Base-by-base conservation (phyloP, 352 stramenopile species). In the Pythium scleroteichum region DNA sequence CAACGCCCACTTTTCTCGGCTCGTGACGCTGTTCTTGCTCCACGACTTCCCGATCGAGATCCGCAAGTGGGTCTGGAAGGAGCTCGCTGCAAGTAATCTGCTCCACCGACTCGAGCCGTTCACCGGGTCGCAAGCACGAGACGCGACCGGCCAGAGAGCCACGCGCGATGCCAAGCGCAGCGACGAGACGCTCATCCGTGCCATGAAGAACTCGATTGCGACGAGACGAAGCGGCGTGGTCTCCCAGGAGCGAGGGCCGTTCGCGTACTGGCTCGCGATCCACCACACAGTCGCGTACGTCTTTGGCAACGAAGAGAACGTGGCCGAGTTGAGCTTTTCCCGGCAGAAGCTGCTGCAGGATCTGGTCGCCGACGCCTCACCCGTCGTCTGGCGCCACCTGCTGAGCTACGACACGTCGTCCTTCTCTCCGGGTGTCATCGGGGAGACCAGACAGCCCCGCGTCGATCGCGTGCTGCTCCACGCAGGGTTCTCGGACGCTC, bases 41-140 rank as follows among this genome's bases (percentile, higher is more conserved):
- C 68, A 68, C 3, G 82, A 90, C 47, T 88, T 90, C 38, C 73
- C 81, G 27, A 27, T 79, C 10, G 64, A 61, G n/a, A 40, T 88
- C 14, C 79, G 80, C 24, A 82, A 78, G 40, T 87, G 74, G 48
- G 71, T 90, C 27, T 92, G 83, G 83, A 87, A 86, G 55, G 82
- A 92, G 62, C 65, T 92, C 0, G 57, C 76, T 10, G 76, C 69
- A 17, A 76, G 69, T 13, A 77, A 73, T 29, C 44, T 88, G 56
- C 57, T 92, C 23, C 75, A 88, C 52, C 66, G 66, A 9, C 75
- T 90, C 9, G 58, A 68, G 20, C 63, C 73, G 9, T 83, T 91
- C 33, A 53, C 35, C 14, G 61, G 53, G 0, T 42, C 14, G 1
- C 55, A 78, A 39, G 62, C 59, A 1, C 58, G 62, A 1, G n/a